Percentiles rank a stretch among this genome's conserved stretches.
These are phyloP conservation scores for Pulveroboletus frians DNA, from an alignment of 768 basidiomycete genomes.

Conservation along the genomic window DNA sequence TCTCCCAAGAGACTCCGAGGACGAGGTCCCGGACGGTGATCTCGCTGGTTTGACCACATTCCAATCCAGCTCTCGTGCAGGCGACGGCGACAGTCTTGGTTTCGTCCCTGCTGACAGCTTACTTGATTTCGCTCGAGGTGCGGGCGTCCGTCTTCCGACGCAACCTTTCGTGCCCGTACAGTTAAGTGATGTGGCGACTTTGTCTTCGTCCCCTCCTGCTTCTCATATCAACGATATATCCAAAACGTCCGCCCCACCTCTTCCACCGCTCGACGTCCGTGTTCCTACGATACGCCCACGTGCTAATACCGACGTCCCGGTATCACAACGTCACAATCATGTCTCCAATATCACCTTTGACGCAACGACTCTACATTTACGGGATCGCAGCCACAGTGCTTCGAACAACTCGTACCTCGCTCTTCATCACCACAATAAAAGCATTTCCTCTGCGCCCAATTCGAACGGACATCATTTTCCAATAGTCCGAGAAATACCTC, in stretches of 20 bases:
- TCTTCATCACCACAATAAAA: constrained; percentile 2
- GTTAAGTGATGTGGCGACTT: not conserved
- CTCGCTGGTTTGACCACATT: constrained; percentile 47
- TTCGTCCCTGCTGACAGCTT: constrained; percentile 29
- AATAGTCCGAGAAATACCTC: constrained; percentile 3
- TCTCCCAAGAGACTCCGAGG: constrained; percentile 64
- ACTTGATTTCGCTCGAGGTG: not conserved
- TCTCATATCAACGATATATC: not conserved
- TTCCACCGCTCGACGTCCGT: not conserved
- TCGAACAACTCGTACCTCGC: constrained; percentile 2
- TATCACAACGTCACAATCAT: constrained; percentile 8
- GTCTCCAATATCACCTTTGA: constrained; percentile 7
- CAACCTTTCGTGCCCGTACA: not conserved
- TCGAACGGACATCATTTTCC: not conserved
- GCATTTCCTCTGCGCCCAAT: not conserved
- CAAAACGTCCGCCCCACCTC: constrained; percentile 2
- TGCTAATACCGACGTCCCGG: constrained; percentile 23
- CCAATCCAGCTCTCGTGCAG: constrained; percentile 47
- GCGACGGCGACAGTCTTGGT: constrained; percentile 44
- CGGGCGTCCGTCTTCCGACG: not conserved
- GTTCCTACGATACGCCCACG: constrained; percentile 14
- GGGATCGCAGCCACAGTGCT: constrained; percentile 19
- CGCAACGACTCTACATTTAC: constrained; percentile 6
- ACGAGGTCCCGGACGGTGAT: constrained; percentile 52
- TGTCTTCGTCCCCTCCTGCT: not conserved